phyloP scores from a whole-genome alignment of 1,284 basidiomycete species.

The Anthracocystis setariae region DNA sequence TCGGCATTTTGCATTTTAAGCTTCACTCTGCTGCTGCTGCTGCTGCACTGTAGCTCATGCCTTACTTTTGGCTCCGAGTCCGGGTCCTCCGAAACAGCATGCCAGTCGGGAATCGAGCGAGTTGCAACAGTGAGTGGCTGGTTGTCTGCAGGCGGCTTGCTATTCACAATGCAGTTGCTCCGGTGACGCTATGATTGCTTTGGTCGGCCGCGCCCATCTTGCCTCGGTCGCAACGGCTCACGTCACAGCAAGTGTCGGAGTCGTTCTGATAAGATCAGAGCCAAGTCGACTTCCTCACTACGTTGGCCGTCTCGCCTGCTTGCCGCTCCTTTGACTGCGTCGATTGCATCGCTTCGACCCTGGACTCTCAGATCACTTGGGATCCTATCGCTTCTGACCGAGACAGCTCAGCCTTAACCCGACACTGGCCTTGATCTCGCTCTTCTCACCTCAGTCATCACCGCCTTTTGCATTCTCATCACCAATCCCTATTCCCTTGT shows the following conservation, averaged over 20 bases:
- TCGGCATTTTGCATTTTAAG: no score
- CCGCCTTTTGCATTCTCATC: background rate
- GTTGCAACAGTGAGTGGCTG: no score
- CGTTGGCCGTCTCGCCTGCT: no score
- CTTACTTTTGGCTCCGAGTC: slow-evolving; percentile 5
- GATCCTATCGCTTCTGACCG: background rate
- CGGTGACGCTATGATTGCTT: background rate
- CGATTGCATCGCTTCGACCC: background rate
- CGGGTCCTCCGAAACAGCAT: slow-evolving; percentile 1
- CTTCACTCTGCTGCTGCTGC: background rate
- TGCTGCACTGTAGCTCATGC: background rate
- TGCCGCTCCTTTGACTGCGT: no score
- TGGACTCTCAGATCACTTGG: slow-evolving; percentile 3
- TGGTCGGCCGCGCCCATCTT: background rate
- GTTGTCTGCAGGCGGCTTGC: no score
- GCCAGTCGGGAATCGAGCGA: background rate
- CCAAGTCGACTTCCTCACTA: background rate
- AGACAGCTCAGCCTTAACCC: background rate
- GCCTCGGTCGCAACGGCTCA: background rate
- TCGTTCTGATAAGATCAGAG: no score
- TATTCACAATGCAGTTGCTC: background rate
- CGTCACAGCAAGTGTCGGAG: background rate
- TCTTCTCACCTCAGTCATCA: no score
- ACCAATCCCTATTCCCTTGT: background rate
- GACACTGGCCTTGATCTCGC: background rate